phyloP scores from a whole-genome alignment of 2,329 filamentous ascomycete genomes.

The Colletotrichum spinosum region DNA sequence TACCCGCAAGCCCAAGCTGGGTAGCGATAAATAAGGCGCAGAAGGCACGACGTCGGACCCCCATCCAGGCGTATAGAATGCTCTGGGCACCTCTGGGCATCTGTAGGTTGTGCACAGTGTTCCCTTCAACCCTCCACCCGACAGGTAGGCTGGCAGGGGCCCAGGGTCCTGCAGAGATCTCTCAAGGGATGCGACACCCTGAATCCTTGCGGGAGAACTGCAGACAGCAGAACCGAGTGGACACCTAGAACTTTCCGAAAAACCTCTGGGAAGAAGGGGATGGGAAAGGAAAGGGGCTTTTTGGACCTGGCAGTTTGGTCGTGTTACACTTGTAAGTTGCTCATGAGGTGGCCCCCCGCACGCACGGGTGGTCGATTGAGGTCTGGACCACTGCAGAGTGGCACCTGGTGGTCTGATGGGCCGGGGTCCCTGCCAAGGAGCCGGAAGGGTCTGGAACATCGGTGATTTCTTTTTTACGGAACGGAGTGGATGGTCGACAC shows the following conservation, averaged over 20 bases:
- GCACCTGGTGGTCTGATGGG: constrained; percentile 26
- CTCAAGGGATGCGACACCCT: constrained; percentile 17
- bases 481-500: background rate
- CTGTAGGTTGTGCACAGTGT: background rate
- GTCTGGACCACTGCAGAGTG: constrained; percentile 32
- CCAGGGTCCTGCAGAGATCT: constrained; percentile 15
- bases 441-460: constrained; percentile 31
- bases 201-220: constrained; percentile 25
- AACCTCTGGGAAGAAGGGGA: too few species aligned
- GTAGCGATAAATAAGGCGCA: constrained; percentile 9
- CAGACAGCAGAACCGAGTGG: constrained; percentile 8
- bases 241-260: background rate
- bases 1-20: background rate
- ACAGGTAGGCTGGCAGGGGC: constrained; percentile 1
- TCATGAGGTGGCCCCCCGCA: constrained; percentile 12
- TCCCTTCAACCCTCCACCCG: constrained; percentile 1
- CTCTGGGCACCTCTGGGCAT: background rate
- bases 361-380: constrained; percentile 31
- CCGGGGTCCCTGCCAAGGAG: constrained; percentile 31
- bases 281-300: background rate
- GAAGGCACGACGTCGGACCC: background rate
- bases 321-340: constrained; percentile 6
- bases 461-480: background rate
- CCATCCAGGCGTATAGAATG: constrained; percentile 5
- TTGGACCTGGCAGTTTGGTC: constrained; percentile 4